Conservation (phyloP, 2,329 filamentous ascomycete genomes). For the Beauveria australis region DNA sequence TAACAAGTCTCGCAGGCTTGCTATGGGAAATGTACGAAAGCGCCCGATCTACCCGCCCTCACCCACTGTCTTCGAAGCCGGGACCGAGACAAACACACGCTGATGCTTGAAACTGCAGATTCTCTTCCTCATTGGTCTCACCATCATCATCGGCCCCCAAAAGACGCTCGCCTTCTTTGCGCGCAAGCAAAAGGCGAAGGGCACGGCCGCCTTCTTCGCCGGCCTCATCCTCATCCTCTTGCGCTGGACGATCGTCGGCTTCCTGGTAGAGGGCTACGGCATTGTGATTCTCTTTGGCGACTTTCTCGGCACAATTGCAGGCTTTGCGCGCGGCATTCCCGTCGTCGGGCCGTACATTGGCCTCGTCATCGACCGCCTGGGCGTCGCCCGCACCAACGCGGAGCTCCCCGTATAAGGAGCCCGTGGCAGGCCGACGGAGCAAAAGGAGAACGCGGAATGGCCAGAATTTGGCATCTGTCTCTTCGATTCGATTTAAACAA, state of each 20-base stretch:
- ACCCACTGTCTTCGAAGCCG: constrained; percentile 10
- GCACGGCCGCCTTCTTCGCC: constrained; percentile 77
- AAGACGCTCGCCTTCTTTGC: constrained; percentile 95
- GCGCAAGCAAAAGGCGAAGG: constrained; percentile 83
- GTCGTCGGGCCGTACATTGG: constrained; percentile 83
- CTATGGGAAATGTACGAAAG: constrained; percentile 82
- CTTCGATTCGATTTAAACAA: not conserved
- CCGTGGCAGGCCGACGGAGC: not conserved
- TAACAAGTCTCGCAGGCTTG: constrained; percentile 52
- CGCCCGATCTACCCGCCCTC: constrained; percentile 9
- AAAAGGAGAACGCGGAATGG: not conserved
- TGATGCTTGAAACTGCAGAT: constrained; percentile 48
- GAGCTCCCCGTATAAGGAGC: constrained; percentile 65
- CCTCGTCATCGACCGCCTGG: constrained; percentile 59
- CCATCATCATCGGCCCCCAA: constrained; percentile 85
- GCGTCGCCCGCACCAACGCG: constrained; percentile 61
- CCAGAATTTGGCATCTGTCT: not conserved
- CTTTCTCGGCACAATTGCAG: constrained; percentile 85
- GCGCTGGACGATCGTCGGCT: constrained; percentile 86
- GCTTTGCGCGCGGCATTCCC: constrained; percentile 77
- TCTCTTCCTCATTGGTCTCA: constrained; percentile 93
- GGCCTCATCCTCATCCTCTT: constrained; percentile 81
- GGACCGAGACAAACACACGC: not conserved
- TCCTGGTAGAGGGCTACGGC: constrained; percentile 84
- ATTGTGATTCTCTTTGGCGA: constrained; percentile 92